Base-by-base conservation (phyloP, 768 basidiomycete species). In the Trametes elegans region DNA sequence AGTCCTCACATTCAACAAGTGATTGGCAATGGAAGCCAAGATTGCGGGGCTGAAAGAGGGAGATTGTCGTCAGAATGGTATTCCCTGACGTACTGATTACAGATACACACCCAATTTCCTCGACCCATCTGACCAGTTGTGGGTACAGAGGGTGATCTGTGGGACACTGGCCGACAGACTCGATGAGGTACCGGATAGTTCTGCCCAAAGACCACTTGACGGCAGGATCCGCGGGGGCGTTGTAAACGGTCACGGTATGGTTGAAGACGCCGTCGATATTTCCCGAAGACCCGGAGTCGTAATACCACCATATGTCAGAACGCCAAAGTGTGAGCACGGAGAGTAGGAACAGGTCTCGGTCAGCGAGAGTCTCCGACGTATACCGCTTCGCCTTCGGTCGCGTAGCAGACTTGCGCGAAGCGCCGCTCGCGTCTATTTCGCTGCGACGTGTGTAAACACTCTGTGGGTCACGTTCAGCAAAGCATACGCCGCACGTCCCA, bases 261-360 rank as follows among this genome's bases (percentile, higher is more conserved):
- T 74, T 67, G 21, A 78, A 66, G 82, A 82, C 85, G 9, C 72
- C 66, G 0, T 75, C 69, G 21, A 78, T 67, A 9, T 80, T 75
- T 3, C 69, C 66, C 2, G 72, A 62, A 1, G 69, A 70, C 28
- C 80, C 66, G 7, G 74, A 76, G 24, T 75, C 72, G 50, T 82
- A 70, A 55, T 80, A 81, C 70, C 87, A 88, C 23, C 70, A 58
- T 0, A 79, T 74, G 41, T 79, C 76, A 1, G 76, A 66, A 18
- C 88, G 79, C 84, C 85, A 91, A 27, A 92, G 71, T 0, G 87
- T 76, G 8, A 90, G 71, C n/a, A 90, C 77, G 4, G 80, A 81
- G 3, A 91, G 73, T 9, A 89, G 70, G 8, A 93, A 75, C 14
- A 90, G 74, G 59, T 93, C 90, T 35, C 81, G 74, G 58, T 90